Evolutionary conservation across 2,329 filamentous ascomycete genomes (phyloP).

Genomic region (Cephalotrichum gorgonifer): DNA sequence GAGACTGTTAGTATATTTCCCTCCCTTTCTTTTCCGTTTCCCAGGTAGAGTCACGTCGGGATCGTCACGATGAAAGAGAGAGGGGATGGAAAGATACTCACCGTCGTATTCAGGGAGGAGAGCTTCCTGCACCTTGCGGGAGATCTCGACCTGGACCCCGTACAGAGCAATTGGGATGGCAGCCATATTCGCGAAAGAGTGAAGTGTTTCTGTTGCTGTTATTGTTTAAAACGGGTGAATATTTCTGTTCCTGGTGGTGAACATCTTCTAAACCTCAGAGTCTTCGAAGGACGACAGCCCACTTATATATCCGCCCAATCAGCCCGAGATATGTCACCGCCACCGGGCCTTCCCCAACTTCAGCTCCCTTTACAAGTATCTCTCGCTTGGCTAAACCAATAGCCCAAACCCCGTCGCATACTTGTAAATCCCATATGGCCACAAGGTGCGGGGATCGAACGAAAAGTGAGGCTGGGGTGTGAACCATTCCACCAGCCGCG

Average conservation of each 20-base stretch:
- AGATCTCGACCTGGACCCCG: constrained; percentile 5
- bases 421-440: too few relatives aligned
- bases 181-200: constrained; percentile 5
- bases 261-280: neutral
- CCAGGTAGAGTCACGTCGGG: too few relatives aligned
- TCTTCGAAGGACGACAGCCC: neutral
- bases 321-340: neutral
- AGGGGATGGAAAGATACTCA: neutral
- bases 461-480: too few relatives aligned
- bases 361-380: too few relatives aligned
- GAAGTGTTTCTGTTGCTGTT: too few relatives aligned
- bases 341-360: neutral
- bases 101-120: constrained; percentile 8
- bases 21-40: too few relatives aligned
- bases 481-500: neutral
- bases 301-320: neutral
- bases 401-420: neutral
- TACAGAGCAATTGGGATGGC: constrained; percentile 7
- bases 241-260: too few relatives aligned
- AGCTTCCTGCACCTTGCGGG: constrained; percentile 3
- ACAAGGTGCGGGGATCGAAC: too few relatives aligned
- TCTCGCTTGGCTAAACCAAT: neutral
- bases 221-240: neutral
- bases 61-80: neutral
- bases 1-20: neutral